phyloP scores from a whole-genome alignment of 2,329 filamentous ascomycete species.

The Xylaria sp. region DNA sequence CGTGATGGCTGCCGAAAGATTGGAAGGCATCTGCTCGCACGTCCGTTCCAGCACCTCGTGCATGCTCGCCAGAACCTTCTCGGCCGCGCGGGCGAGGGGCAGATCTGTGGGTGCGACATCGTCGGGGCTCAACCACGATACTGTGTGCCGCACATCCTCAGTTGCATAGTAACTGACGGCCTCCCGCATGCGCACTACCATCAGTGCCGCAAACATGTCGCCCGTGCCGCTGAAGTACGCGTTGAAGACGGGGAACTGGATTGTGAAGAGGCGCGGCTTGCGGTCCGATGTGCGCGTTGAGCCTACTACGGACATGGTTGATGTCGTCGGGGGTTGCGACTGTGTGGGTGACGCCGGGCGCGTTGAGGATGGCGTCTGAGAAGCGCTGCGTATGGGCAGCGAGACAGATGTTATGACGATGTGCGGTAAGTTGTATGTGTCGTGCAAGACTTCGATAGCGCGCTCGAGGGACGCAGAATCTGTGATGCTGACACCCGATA shows the following conservation, averaged over 20 bases:
- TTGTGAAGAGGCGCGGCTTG: conserved; percentile 83
- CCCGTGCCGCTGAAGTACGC: conserved; percentile 97
- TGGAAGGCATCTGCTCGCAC: conserved; percentile 68
- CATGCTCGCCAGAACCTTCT: conserved; percentile 93
- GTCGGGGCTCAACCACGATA: conserved; percentile 83
- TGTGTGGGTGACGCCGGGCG: conserved; percentile 56
- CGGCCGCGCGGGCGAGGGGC: conserved; percentile 83
- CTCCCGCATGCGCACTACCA: conserved; percentile 87
- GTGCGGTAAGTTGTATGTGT: conserved; percentile 81
- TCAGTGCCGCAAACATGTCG: conserved; percentile 97
- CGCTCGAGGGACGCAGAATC: conserved; percentile 77
- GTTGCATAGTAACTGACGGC: conserved; percentile 62
- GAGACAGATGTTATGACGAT: conserved; percentile 92
- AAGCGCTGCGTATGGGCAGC: conserved; percentile 65
- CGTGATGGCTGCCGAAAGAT: conserved; percentile 58
- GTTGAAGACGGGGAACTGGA: conserved; percentile 87
- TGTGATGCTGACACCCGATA: conserved; percentile 85
- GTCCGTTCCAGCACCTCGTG: conserved; percentile 81
- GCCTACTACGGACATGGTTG: conserved; percentile 72
- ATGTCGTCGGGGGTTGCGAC: conserved; percentile 57
- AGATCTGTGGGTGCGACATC: conserved; percentile 74
- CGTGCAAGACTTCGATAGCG: conserved; percentile 82
- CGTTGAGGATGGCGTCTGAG: conserved; percentile 73
- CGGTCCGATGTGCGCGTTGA: conserved; percentile 71
- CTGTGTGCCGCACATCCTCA: conserved; percentile 60